These are phyloP conservation scores for Panicum hallii DNA, from an alignment of 202 grass and related monocot genomes.

Conservation along the genomic window DNA sequence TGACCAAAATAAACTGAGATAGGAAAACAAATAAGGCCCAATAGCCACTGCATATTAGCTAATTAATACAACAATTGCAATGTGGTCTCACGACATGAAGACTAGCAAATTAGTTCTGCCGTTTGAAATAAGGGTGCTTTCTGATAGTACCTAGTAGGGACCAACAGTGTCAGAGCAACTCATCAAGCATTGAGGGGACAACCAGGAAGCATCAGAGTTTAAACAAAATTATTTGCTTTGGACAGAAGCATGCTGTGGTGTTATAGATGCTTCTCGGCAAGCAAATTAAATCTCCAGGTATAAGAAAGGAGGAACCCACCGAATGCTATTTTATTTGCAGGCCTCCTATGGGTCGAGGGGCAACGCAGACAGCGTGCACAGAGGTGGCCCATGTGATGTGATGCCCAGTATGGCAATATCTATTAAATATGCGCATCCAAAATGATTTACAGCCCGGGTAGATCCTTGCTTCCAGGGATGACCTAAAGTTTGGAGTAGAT, in stretches of 20 bases:
- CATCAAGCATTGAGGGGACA: constrained; percentile 31
- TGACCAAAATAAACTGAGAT: constrained; percentile 26
- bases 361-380: constrained; percentile 44
- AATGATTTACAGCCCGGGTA: constrained; percentile 18
- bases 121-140: constrained; percentile 14
- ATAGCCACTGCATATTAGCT: constrained; percentile 13
- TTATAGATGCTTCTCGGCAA: constrained; percentile 32
- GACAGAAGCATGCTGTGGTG: constrained; percentile 49
- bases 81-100: not conserved
- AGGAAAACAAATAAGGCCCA: not conserved
- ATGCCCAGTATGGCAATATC: constrained; percentile 28
- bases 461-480: not conserved
- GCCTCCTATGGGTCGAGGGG: constrained; percentile 32
- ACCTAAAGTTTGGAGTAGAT: constrained; percentile 25
- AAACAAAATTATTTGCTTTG: constrained; percentile 47
- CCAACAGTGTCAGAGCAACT: not conserved
- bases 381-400: constrained; percentile 46
- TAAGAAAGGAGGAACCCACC: not conserved
- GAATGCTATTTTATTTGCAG: constrained; percentile 53
- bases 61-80: not conserved
- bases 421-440: constrained; percentile 37
- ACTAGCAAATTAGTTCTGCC: constrained; percentile 14
- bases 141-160: not conserved
- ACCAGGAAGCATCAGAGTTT: not conserved
- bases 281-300: constrained; percentile 30